A percentile compares a stretch with the other conserved stretches of the same genome.
Conservation (phyloP, 2,329 filamentous ascomycete species). For the Blumeria hordei region DNA sequence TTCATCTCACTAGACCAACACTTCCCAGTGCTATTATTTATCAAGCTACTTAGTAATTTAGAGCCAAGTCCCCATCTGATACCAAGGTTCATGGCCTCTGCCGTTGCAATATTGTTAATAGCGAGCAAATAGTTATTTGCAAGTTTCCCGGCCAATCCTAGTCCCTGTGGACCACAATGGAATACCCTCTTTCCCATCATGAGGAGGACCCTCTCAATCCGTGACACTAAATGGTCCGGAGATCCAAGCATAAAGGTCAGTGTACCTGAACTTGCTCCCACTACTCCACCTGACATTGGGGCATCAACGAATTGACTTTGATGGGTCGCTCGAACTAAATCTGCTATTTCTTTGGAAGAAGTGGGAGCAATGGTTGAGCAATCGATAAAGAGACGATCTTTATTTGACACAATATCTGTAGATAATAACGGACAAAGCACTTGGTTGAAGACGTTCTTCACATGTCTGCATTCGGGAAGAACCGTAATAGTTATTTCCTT, state of each 20-base stretch:
- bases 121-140: slow-evolving; percentile 95
- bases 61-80: slow-evolving; percentile 30
- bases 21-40: slow-evolving; percentile 80
- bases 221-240: slow-evolving; percentile 31
- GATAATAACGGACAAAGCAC: slow-evolving; percentile 32
- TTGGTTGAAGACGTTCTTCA: slow-evolving; percentile 55
- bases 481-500: slow-evolving; percentile 75
- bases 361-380: slow-evolving; percentile 88
- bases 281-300: slow-evolving; percentile 89
- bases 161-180: slow-evolving; percentile 64
- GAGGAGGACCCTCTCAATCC: slow-evolving; percentile 43
- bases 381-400: slow-evolving; percentile 64
- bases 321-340: slow-evolving; percentile 35
- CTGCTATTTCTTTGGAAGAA: slow-evolving; percentile 56
- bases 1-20: slow-evolving; percentile 96
- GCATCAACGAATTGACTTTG: slow-evolving; percentile 70
- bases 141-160: slow-evolving; percentile 74
- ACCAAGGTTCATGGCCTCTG: slow-evolving; percentile 33
- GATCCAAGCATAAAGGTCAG: slow-evolving; percentile 91
- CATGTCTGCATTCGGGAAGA: slow-evolving; percentile 71
- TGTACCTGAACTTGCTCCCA: slow-evolving; percentile 67
- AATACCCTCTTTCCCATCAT: slow-evolving; percentile 72
- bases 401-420: neutral
- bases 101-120: slow-evolving; percentile 55
- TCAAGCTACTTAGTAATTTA: slow-evolving; percentile 49